Evolutionary conservation across 192 early-diverging fungal genomes (phyloP), one percentile per base, ranked within the genome.

Genomic region (Coemansia sp.): DNA sequence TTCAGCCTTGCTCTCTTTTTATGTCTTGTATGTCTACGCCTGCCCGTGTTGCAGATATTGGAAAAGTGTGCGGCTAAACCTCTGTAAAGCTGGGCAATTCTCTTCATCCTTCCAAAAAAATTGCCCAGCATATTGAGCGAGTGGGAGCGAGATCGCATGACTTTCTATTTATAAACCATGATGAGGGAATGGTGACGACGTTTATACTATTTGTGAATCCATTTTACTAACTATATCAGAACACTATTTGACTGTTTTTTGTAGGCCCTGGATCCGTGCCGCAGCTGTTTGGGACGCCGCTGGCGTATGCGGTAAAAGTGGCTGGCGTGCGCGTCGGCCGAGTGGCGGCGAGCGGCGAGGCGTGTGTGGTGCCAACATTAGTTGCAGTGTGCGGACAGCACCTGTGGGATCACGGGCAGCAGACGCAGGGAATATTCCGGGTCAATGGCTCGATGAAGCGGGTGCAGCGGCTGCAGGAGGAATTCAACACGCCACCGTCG

Each of bases 361-460:
- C 73, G 26, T 81, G 78, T 48, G 45, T 81, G 5, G 78, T 83
- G 5, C 82, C 82, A 8, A 64, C 74, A 2, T 65, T 83, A 1
- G 65, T 80, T 10, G 73, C 77, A 6, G 65, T 74, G 14, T 83
- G 82, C 35, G 82, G 77, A 8, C 73, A 58, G 59, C 70, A 75
- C 54, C 71, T 83, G 62, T 64, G 70, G 59, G 68, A 70, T 20
- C 64, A 74, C 23, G 82, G 77, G 6, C 75, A 75, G 65, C 69
- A 84, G 64, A 86, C 85, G 1, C 78, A 84, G 75, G 91, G 91
- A 18, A 89, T 90, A 19, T 92, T 92, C 73, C 85, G 91, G 12
- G 75, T 90, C 16, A 87, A 84, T 41, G 91, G 89, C 51, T 89
- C 87, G 50, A 85, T 88, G 47, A 88, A 88, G 69, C 85, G 90